Evolutionary conservation across 192 early-diverging fungal genomes (phyloP), one percentile per base, ranked within the genome.

Genomic region (Coemansia sp.): DNA sequence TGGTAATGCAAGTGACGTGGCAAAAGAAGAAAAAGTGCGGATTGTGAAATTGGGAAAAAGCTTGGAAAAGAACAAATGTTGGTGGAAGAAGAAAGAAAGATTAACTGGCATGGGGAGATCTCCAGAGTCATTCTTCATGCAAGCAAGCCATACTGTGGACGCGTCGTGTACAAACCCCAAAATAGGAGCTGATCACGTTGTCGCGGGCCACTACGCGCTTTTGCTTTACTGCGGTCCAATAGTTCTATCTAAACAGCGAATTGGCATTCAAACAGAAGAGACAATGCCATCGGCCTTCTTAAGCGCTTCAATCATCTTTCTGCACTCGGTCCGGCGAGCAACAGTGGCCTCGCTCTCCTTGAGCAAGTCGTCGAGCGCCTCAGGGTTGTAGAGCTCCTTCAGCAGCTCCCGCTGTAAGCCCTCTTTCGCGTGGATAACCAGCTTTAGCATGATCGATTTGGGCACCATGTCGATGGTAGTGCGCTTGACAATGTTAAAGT

Each of bases 401-500:
- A 99, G 84, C 23, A 99, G 81, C 78, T 98, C 95, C 38, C 93
- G 87, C 81, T 99, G 97, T 57, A 99, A 81, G 58, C 93, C 92
- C 56, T 98, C 93, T 81, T 93, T 97, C 32, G 94, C 85, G 64
- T 86, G 77, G 62, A 81, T 85, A 10, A 99, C 98, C 48, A 99
- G 83, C 77, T 96, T 98, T 48, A 98, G 87, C 96, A 99, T 99
- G 58, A 99, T 89, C 5, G 96, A 92, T 76, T 99, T 99, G 53
- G 98, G 98, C 0, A 99, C 91, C 84, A 97, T 89, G 73, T 99
- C 98, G 54, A 94, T 87, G 50, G 93, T 86, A 5, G 96, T 97
- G 61, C 95, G 92, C 83, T 99, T 99, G 57, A 98, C 96, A 83
- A 99, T 98, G 75, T 94, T 93, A 73, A 88, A 99, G 85, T 99